Evolutionary conservation across 257 asterid genomes (phyloP), one percentile per base, ranked within the genome.

Genomic region (Oldenlandia corymbosa): DNA sequence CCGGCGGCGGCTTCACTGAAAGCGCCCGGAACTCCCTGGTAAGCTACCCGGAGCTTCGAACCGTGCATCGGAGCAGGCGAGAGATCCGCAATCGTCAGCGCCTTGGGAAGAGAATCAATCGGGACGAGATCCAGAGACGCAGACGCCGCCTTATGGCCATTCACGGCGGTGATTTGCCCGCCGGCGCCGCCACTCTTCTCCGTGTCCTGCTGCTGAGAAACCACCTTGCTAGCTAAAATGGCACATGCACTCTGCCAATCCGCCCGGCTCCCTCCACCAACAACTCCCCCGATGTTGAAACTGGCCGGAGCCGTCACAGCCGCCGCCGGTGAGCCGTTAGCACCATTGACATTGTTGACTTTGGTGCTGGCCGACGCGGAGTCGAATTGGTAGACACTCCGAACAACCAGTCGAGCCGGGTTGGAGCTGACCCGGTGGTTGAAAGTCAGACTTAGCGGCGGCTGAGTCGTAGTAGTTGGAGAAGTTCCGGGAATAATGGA

Each of bases 171-270:
- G 68, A 84, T 75, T 5, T 73, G 79, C 37, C 81, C 91, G 21
- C 84, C 85, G 49, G 82, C 76, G 24, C 80, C 74, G 36, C 77
- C 72, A 56, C 68, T 75, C 53, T 71, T 82, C 76, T 88, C 82
- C 5, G 83, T 81, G 64, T 81, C 89, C 52, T 76, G 94, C 81
- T 91, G 88, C 66, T 86, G 92, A 1, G 96, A 84, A 10, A 79
- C 89, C 24, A 89, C 97, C 18, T 89, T 92, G 71, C 97, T 84
- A 0, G 99, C 95, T 46, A 92, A 72, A 23, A 92, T 87, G 3
- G 97, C 87, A 71, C 99, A 92, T 10, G 95, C 80, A 75, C 95
- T 92, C 75, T 92, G 99, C 97, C 99, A 92, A 65, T 92, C 97
- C 49, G 88, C 78, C 59, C 97, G 81, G 60, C 60, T 71, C 5